A percentile compares a stretch with the other conserved stretches of the same genome.
Evolutionary conservation across 192 early-diverging fungal genomes (phyloP).

Genomic region (Coemansia sp.): DNA sequence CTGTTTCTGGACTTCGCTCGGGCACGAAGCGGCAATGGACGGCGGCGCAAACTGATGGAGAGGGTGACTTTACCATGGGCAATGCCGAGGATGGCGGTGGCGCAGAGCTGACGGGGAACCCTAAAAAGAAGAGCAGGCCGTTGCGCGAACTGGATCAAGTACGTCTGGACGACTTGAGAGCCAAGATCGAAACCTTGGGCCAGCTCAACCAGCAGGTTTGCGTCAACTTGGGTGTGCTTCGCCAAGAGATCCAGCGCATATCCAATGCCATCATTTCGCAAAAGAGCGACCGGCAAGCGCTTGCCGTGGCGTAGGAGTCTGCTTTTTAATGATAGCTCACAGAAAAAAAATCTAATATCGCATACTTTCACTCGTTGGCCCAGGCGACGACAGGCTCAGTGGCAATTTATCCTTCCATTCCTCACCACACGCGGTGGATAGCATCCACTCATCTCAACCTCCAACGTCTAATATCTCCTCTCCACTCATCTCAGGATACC

Average conservation of each 20-base stretch:
- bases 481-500: too few relatives aligned
- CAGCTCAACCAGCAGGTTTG: constrained; percentile 48
- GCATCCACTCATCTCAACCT: too few relatives aligned
- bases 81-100: background rate
- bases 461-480: too few relatives aligned
- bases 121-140: constrained; percentile 23
- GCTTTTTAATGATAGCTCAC: too few relatives aligned
- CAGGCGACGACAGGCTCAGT: too few relatives aligned
- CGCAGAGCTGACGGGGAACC: background rate
- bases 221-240: constrained; percentile 35
- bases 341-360: too few relatives aligned
- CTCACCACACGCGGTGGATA: too few relatives aligned
- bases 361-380: too few relatives aligned
- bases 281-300: constrained; percentile 7
- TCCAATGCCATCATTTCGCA: constrained; percentile 25
- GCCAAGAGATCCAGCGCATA: constrained; percentile 45
- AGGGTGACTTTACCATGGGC: constrained; percentile 14
- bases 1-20: background rate
- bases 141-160: constrained; percentile 48
- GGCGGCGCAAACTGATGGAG: constrained; percentile 4
- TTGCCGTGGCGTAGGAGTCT: background rate
- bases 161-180: constrained; percentile 30
- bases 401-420: too few relatives aligned
- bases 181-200: constrained; percentile 41
- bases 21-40: constrained; percentile 19